Evolutionary conservation across 768 basidiomycete species (phyloP).

Genomic region (Naematelia encephala): DNA sequence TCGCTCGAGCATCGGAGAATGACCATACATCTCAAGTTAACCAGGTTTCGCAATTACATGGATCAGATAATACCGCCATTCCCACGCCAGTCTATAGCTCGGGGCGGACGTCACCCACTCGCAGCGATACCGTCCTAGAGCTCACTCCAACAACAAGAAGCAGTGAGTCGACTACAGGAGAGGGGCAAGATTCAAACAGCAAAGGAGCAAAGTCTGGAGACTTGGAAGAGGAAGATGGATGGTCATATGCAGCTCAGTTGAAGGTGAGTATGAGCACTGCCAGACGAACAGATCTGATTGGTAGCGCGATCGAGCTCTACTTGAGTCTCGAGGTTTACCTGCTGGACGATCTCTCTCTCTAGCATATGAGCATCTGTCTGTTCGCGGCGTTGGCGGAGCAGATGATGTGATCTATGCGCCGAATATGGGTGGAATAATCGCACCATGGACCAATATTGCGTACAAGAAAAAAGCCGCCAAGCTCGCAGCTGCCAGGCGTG

Average conservation of each 20-base stretch:
- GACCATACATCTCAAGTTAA: background rate
- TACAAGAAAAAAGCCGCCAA: constrained; percentile 38
- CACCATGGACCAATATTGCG: constrained; percentile 27
- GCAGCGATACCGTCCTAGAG: background rate
- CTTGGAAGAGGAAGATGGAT: background rate
- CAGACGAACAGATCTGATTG: background rate
- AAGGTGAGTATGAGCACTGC: constrained; percentile 5
- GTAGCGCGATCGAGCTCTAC: constrained; percentile 31
- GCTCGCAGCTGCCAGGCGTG: constrained; percentile 25
- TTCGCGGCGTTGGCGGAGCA: constrained; percentile 34
- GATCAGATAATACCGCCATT: too few relatives aligned
- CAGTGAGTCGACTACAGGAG: background rate
- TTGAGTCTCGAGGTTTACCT: constrained; percentile 25
- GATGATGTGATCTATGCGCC: constrained; percentile 39
- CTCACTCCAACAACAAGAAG: background rate
- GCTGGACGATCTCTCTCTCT: constrained; percentile 31
- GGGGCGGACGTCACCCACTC: background rate
- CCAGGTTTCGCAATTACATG: background rate
- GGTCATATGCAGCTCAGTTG: constrained; percentile 4
- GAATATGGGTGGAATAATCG: constrained; percentile 38
- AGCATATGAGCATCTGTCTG: constrained; percentile 36
- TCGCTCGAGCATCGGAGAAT: background rate
- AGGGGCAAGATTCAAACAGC: background rate
- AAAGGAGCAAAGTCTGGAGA: background rate
- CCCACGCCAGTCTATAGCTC: background rate